Evolutionary conservation across 306 rosid genomes (phyloP).

Genomic region (Fagus sylvatica): DNA sequence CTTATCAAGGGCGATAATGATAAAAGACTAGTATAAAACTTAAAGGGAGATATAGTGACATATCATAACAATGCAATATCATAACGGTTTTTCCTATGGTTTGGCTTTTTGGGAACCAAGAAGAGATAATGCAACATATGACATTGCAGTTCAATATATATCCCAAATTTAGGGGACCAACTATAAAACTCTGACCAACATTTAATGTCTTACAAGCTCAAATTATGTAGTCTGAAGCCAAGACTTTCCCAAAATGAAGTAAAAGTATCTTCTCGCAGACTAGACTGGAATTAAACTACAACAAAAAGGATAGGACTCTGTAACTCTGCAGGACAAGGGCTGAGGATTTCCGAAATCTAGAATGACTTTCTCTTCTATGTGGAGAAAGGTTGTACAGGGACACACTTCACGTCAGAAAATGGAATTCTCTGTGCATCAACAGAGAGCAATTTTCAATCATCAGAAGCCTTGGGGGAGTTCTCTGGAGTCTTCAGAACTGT

Average conservation of each 20-base stretch:
- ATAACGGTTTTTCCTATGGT: not conserved
- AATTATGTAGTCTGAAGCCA: slow-evolving; percentile 23
- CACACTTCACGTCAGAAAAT: slow-evolving; percentile 27
- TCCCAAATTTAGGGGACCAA: slow-evolving; percentile 4
- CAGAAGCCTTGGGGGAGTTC: slow-evolving; percentile 70
- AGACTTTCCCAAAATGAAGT: slow-evolving; percentile 33
- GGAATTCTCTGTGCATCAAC: slow-evolving; percentile 7
- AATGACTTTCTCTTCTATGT: slow-evolving; percentile 23
- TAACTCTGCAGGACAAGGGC: slow-evolving; percentile 51
- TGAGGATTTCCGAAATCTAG: slow-evolving; percentile 29
- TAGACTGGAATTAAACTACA: slow-evolving; percentile 42
- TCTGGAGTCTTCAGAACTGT: slow-evolving; percentile 64
- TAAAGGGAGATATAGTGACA: not conserved
- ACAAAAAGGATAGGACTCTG: slow-evolving; percentile 40
- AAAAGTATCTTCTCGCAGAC: slow-evolving; percentile 23
- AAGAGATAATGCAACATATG: slow-evolving; percentile 2
- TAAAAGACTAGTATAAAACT: not conserved
- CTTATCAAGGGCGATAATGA: not conserved
- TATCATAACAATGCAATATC: not conserved
- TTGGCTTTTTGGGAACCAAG: not conserved
- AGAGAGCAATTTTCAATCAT: slow-evolving; percentile 35
- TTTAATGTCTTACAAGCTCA: slow-evolving; percentile 19
- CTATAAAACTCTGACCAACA: slow-evolving; percentile 26
- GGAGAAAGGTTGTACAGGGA: slow-evolving; percentile 6
- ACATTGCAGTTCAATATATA: not conserved